These are phyloP conservation scores for Dioscorea cayenensis DNA, from an alignment of 116 monocot species.

Conservation along the genomic window DNA sequence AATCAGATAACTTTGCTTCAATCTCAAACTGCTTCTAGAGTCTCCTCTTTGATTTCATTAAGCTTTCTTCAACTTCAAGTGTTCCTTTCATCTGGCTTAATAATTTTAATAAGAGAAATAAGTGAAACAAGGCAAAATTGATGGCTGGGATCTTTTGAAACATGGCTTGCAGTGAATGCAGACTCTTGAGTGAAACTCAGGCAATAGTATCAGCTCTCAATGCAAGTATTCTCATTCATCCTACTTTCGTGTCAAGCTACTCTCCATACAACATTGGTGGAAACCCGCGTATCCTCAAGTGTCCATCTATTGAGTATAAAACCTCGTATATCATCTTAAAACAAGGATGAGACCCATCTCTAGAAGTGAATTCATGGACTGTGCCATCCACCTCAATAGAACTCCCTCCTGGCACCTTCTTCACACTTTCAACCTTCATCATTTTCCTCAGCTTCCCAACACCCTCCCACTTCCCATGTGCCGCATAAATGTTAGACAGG, in stretches of 20 bases:
- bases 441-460: conserved; percentile 43
- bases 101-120: conserved; percentile 6
- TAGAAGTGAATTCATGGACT: conserved; percentile 66
- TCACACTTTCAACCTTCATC: conserved; percentile 45
- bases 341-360: conserved; percentile 49
- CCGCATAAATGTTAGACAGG: conserved; percentile 51
- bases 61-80: not conserved
- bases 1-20: conserved; percentile 6
- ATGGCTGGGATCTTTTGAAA: conserved; percentile 1
- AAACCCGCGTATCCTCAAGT: conserved; percentile 33
- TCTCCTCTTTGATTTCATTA: conserved; percentile 1
- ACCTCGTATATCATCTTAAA: conserved; percentile 40
- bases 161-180: not conserved
- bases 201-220: too few relatives aligned
- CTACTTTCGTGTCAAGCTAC: conserved; percentile 12
- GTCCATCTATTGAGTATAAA: conserved; percentile 24
- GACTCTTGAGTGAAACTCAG: too few relatives aligned
- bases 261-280: conserved; percentile 5
- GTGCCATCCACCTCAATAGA: conserved; percentile 55
- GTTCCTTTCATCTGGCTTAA: not conserved
- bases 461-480: conserved; percentile 37
- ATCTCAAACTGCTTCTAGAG: not conserved
- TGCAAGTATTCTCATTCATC: not conserved
- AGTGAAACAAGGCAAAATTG: conserved; percentile 3
- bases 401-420: conserved; percentile 54